Conservation (phyloP, 306 rosid genomes). For the Lathyrus tuberosus region DNA sequence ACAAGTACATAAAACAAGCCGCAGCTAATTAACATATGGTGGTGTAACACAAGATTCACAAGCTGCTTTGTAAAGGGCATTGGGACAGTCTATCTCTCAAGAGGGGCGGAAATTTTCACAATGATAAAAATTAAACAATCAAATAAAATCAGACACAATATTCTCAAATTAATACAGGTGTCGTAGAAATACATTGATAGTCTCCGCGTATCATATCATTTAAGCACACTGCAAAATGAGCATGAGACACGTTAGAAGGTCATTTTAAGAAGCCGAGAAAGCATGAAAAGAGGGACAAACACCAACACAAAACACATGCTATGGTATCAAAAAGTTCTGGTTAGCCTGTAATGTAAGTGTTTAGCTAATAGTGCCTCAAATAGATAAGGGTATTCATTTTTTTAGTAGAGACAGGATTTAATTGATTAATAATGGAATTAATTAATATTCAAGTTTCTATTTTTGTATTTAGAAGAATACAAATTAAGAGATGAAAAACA, state of each 20-base stretch:
- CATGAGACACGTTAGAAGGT: conserved; percentile 30
- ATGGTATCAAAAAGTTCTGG: neutral
- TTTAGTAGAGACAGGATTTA: neutral
- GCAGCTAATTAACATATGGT: conserved; percentile 23
- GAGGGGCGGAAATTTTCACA: conserved; percentile 27
- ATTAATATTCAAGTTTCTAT: neutral
- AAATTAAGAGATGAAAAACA: neutral
- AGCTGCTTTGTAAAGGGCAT: conserved; percentile 13
- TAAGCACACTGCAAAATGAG: conserved; percentile 73
- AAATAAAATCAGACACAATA: conserved; percentile 35
- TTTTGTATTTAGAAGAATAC: neutral
- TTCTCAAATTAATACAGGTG: conserved; percentile 34
- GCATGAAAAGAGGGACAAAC: neutral
- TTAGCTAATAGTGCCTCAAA: neutral
- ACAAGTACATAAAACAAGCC: conserved; percentile 12
- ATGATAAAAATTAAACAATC: conserved; percentile 17
- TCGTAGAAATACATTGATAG: conserved; percentile 23
- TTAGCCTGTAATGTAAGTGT: neutral
- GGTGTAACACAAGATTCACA: conserved; percentile 36
- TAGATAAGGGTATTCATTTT: neutral
- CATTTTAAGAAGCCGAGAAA: conserved; percentile 26
- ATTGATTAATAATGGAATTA: conserved; percentile 5
- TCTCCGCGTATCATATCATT: conserved; percentile 53
- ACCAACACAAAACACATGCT: neutral
- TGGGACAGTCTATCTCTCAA: conserved; percentile 24